Percentiles rank a stretch among this genome's conserved stretches.
These are phyloP conservation scores for Elongisporangium senticosum DNA, from an alignment of 352 stramenopile genomes.

Conservation along the genomic window DNA sequence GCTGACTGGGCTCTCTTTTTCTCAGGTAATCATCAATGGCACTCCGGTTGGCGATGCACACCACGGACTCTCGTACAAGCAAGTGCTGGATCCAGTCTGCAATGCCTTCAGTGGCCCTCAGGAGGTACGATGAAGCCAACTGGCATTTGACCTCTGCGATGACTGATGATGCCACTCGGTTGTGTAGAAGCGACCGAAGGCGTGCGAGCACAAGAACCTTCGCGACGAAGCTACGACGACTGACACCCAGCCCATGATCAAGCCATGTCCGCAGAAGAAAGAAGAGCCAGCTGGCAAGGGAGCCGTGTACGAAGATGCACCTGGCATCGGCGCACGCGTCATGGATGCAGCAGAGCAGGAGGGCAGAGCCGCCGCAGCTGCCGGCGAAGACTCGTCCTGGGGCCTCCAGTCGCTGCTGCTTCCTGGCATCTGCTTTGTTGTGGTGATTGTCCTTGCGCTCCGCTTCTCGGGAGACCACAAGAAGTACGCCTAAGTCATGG, in stretches of 20 bases:
- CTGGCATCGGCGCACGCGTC: slow-evolving; percentile 56
- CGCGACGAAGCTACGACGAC: slow-evolving; percentile 35
- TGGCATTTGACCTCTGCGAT: background rate
- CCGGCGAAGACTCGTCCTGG: slow-evolving; percentile 12
- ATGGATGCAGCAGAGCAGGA: slow-evolving; percentile 8
- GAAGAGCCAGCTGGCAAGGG: slow-evolving; percentile 22
- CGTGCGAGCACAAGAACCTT: slow-evolving; percentile 60
- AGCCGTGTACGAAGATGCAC: slow-evolving; percentile 42
- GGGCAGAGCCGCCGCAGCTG: slow-evolving; percentile 2
- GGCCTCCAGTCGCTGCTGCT: slow-evolving; percentile 35
- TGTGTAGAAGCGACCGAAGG: slow-evolving; percentile 29
- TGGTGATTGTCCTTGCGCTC: slow-evolving; percentile 41
- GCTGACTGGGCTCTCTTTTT: background rate
- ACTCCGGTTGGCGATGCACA: slow-evolving; percentile 45
- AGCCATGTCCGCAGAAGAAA: slow-evolving; percentile 68
- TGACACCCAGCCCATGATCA: slow-evolving; percentile 36
- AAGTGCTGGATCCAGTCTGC: slow-evolving; percentile 63
- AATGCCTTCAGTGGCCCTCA: slow-evolving; percentile 52
- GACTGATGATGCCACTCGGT: background rate
- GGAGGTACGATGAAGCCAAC: slow-evolving; percentile 17
- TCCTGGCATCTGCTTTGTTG: slow-evolving; percentile 43
- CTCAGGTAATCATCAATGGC: slow-evolving; percentile 57
- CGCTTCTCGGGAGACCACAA: slow-evolving; percentile 67
- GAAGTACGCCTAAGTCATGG: slow-evolving; percentile 53
- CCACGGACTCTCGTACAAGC: slow-evolving; percentile 60